Conservation (phyloP, 1,139 yeast genomes). For the Hanseniaspora uvarum region DNA sequence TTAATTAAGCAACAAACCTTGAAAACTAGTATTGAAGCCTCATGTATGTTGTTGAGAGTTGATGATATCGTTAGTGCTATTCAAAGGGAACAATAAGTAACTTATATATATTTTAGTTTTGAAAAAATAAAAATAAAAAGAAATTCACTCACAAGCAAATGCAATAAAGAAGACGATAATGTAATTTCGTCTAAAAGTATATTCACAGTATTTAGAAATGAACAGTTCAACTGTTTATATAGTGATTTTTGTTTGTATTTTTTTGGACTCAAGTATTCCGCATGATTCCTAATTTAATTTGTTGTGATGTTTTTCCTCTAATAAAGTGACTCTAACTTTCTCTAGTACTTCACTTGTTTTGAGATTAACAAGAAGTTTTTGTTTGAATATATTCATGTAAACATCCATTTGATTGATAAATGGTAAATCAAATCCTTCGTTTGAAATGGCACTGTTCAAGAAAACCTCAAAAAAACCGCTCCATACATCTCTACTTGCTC, state of each 20-base stretch:
- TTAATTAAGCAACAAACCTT: slow-evolving; percentile 93
- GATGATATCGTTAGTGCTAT: slow-evolving; percentile 98
- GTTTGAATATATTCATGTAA: slow-evolving; percentile 33
- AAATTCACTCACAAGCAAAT: neutral
- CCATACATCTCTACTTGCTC: slow-evolving; percentile 46
- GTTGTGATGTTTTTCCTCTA: neutral
- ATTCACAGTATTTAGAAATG: neutral
- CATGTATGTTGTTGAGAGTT: slow-evolving; percentile 84
- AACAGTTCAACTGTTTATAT: neutral
- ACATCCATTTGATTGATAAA: slow-evolving; percentile 34
- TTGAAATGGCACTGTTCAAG: slow-evolving; percentile 44
- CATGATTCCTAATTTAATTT: neutral
- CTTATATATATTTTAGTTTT: neutral
- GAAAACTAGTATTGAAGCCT: slow-evolving; percentile 95
- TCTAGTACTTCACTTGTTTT: slow-evolving; percentile 23
- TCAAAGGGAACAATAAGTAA: slow-evolving; percentile 38
- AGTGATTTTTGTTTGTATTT: neutral
- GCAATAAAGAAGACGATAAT: neutral
- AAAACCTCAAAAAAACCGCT: slow-evolving; percentile 50
- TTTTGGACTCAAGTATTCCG: neutral
- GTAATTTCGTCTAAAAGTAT: neutral
- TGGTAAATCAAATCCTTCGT: slow-evolving; percentile 31
- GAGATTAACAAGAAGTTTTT: slow-evolving; percentile 15
- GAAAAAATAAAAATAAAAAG: too few species aligned
- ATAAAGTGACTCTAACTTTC: slow-evolving; percentile 18